A percentile compares a stretch with the other conserved stretches of the same genome.
Conservation (phyloP, 1,139 yeast species). For the Pneumocystis canis region DNA sequence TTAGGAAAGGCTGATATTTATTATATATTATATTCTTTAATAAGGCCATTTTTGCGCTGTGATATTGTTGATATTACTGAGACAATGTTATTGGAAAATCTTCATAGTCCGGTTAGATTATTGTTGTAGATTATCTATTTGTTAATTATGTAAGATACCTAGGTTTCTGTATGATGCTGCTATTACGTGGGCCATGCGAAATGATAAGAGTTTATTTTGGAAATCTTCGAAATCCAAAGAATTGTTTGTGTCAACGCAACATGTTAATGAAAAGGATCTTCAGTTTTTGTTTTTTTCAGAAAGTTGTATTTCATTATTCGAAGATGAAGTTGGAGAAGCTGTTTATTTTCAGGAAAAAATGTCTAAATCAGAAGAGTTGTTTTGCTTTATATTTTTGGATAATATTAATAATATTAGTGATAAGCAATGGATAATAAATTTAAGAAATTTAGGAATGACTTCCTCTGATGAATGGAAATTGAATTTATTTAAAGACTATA, state of each 20-base stretch:
- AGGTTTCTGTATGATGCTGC: conserved; percentile 52
- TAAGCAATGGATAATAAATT: conserved; percentile 54
- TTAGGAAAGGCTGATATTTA: conserved; percentile 63
- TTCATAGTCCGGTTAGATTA: not conserved
- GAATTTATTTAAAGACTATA: conserved; percentile 50
- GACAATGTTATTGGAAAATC: conserved; percentile 23
- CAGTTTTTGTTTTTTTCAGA: not conserved
- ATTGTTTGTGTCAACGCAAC: not conserved
- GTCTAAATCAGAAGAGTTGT: not conserved
- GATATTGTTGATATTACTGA: conserved; percentile 58
- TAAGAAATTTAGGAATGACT: conserved; percentile 54
- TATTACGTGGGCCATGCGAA: conserved; percentile 56
- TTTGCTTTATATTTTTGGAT: not conserved
- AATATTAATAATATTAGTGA: conserved; percentile 27
- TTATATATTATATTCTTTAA: conserved; percentile 68
- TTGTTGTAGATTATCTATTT: not conserved
- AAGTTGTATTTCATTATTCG: not conserved
- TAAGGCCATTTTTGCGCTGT: conserved; percentile 61
- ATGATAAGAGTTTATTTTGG: conserved; percentile 68
- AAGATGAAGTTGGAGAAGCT: not conserved
- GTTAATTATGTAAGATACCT: conserved; percentile 19
- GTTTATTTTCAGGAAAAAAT: not conserved
- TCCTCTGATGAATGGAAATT: conserved; percentile 75
- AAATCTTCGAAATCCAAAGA: conserved; percentile 28
- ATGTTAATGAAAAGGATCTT: not conserved